Base-by-base conservation (phyloP, 441 rosid genomes). In the Eruca vesicaria region DNA sequence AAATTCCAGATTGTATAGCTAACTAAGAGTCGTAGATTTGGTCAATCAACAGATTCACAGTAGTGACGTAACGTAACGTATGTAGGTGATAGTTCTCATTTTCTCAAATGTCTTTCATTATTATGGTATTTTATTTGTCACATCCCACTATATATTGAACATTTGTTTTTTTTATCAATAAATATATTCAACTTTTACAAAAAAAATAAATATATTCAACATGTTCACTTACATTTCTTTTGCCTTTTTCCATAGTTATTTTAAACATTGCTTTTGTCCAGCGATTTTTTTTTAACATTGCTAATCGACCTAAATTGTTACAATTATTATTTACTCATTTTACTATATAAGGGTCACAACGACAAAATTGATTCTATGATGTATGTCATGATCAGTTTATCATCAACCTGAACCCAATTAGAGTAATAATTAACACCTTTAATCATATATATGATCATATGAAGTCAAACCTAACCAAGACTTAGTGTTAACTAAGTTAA, bases 31-130 rank as follows among this genome's bases (percentile, higher is more conserved):
- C 43, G 68, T 43, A 43, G 66, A 70, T 76, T 70, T 70, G 23
- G 55, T 63, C 71, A 31, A 57, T 76, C 41, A 32, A 26, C n/a
- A 71, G 32, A 29, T 29, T 29, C 32, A 29, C 7, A 29, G 32
- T 29, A 29, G 35, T 66, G 72, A 77, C 73, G 77, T 66, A 55
- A 77, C 73, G 80, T 71, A 26, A 57, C 33, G 32, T 56, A 65
- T 38, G 35, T 50, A 19, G 20, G 32, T 4, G 6, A 57, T 57
- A 20, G 75, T 43, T 48, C n/a, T n/a, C n/a, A 6, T 67, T 59
- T 71, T 23, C 45, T 32, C 31, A 19, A 35, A 19, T n/a, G 76
- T 65, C 67, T 23, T 28, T 66, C 16, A 59, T 60, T 58, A 65
- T 35, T 9, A 21, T 21, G 19, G 58, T 53, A 53, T 50, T 19